Evolutionary conservation across 2,329 filamentous ascomycete species (phyloP).

Genomic region (Xenoacremonium recifei): DNA sequence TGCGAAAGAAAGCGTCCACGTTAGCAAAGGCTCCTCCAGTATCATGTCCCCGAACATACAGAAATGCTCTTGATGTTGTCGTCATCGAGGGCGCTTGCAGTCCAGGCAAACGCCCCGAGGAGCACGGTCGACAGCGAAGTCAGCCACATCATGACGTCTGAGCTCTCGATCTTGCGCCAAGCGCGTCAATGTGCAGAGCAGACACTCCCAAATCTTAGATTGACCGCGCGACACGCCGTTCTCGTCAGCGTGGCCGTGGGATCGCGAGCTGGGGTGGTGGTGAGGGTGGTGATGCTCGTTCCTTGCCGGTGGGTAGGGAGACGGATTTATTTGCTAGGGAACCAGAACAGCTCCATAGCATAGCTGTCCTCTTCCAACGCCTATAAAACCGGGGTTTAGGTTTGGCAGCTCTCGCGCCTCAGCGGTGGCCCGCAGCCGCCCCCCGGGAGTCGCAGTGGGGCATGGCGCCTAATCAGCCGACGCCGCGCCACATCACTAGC

Average conservation of each 20-base stretch:
- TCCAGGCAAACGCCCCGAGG: constrained; percentile 50
- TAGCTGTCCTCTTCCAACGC: constrained; percentile 28
- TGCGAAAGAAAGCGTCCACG: constrained; percentile 33
- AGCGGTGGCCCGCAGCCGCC: not conserved
- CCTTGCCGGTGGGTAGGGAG: constrained; percentile 23
- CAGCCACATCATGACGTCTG: constrained; percentile 43
- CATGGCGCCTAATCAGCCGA: too few species aligned
- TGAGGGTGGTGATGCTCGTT: constrained; percentile 24
- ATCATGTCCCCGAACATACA: constrained; percentile 31
- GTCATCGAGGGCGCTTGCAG: constrained; percentile 47
- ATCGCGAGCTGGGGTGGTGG: constrained; percentile 13
- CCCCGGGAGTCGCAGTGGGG: too few species aligned
- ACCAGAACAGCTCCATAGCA: constrained; percentile 26
- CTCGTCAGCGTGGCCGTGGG: constrained; percentile 16
- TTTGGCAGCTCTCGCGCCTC: constrained; percentile 6
- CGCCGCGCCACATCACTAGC: constrained; percentile 1
- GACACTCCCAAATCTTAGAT: constrained; percentile 18
- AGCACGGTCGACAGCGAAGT: constrained; percentile 46
- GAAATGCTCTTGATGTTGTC: constrained; percentile 53
- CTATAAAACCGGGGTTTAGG: constrained; percentile 21
- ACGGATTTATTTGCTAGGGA: constrained; percentile 16
- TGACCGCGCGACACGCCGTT: constrained; percentile 16
- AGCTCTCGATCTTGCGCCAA: constrained; percentile 11
- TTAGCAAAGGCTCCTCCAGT: constrained; percentile 15
- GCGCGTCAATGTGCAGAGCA: constrained; percentile 10